Evolutionary conservation across 768 basidiomycete genomes (phyloP), one percentile per base, ranked within the genome.

Genomic region (Pisolithus tinctorius): DNA sequence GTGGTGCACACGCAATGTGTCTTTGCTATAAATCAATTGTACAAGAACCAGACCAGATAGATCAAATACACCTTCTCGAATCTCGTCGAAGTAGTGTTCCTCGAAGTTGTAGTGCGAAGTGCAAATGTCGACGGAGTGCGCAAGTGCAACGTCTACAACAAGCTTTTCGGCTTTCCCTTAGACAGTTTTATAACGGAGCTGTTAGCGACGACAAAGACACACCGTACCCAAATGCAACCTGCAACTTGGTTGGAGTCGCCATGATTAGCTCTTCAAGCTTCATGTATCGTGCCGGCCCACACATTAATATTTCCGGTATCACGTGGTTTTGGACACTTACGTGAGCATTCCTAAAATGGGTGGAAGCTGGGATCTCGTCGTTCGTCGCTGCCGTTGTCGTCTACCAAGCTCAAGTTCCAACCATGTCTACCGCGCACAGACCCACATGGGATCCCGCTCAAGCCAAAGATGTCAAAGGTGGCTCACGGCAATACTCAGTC

Each of bases 381-480:
- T 34, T 34, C 34, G 34, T 14, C 34, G 4, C 20, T 4, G 4
- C n/a, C 14, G 7, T 42, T n/a, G 5, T n/a, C 29, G 16, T 44
- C 23, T n/a, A 7, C 11, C 43, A 16, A 20, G 20, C 20, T 45
- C 27, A 29, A n/a, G 14, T 7, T 30, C 43, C 43, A 45, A 51
- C 31, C 37, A 90, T 91, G 89, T 92, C 90, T 48, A 93, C 88
- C 74, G 89, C 89, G 4, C 91, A 93, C 68, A 83, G 91, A 71
- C 91, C 91, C 60, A 94, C 91, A 81, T 98, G 94, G 94, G 90
- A 94, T 58, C 95, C 95, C 2, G 93, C 94, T 0, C 90, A 94
- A 69, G 95, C 90, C 31, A 82, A 83, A 60, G 92, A 96, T 70
- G 84, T 92, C 55, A 92, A 90, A 66, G 88, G 88, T 4, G 92